phyloP scores from a whole-genome alignment of 257 asterid genomes.

The Nicotiana obtusifolia region DNA sequence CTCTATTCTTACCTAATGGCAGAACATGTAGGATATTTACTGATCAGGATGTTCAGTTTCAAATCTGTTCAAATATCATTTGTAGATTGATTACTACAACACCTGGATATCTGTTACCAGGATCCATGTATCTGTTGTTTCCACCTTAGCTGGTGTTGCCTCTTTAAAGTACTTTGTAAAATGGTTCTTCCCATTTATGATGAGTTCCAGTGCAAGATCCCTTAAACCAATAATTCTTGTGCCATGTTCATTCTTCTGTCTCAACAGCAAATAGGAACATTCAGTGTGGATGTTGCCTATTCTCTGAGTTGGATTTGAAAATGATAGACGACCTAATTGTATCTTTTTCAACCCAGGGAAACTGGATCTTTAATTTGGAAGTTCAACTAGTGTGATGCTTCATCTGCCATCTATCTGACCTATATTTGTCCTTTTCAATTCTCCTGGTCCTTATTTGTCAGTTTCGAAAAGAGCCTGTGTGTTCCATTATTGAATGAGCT shows the following conservation, averaged over 20 bases:
- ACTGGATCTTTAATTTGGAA: not conserved
- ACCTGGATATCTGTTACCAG: not conserved
- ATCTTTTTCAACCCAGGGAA: not conserved
- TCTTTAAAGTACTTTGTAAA: not conserved
- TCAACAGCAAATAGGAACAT: not conserved
- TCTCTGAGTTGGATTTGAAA: not conserved
- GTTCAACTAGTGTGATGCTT: not conserved
- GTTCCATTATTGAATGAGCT: not conserved
- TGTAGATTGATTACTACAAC: not conserved
- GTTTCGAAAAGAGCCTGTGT: not conserved
- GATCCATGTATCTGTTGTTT: not conserved
- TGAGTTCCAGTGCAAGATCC: not conserved
- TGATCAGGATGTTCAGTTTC: not conserved
- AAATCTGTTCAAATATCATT: not conserved
- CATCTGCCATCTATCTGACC: slow-evolving; percentile 4
- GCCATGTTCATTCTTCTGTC: not conserved
- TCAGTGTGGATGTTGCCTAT: not conserved
- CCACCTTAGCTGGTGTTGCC: not conserved
- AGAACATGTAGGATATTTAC: not conserved
- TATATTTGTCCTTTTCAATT: not conserved
- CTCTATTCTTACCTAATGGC: not conserved
- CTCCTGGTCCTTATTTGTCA: not conserved
- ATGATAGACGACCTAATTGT: not conserved
- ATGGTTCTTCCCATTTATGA: not conserved
- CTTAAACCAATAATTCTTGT: not conserved